These are phyloP conservation scores for Globisporangium parvum DNA, from an alignment of 352 stramenopile genomes.

Conservation along the genomic window DNA sequence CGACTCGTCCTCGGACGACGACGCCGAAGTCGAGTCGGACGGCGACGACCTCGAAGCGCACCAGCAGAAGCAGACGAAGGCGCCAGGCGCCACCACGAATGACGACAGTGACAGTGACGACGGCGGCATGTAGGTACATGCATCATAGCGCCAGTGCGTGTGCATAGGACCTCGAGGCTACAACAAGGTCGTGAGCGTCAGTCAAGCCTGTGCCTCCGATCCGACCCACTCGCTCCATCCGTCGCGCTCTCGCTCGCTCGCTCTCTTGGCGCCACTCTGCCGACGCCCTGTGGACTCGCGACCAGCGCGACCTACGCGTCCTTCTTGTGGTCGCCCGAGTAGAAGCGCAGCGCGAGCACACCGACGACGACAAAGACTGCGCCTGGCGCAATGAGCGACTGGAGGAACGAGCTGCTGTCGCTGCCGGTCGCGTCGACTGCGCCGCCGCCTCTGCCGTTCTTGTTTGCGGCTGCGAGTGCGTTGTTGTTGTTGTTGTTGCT, in stretches of 20 bases:
- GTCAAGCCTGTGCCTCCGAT: not conserved
- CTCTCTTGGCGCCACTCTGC: no score
- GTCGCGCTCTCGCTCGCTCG: not conserved
- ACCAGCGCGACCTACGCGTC: slow-evolving; percentile 24
- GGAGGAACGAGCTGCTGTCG: slow-evolving; percentile 16
- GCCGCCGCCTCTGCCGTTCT: not conserved
- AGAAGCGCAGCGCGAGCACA: slow-evolving; percentile 36
- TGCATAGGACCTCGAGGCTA: no score
- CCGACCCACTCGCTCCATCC: no score
- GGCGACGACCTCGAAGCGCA: slow-evolving; percentile 43
- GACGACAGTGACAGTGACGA: slow-evolving; percentile 36
- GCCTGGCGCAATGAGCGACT: slow-evolving; percentile 42
- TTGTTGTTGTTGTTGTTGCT: slow-evolving; percentile 5
- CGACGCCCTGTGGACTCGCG: no score
- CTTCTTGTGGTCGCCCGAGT: slow-evolving; percentile 74
- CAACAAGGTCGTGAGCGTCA: no score
- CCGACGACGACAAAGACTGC: slow-evolving; percentile 45
- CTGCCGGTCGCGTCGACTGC: not conserved
- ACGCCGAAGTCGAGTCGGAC: slow-evolving; percentile 68
- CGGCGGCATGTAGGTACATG: not conserved
- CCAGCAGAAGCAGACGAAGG: slow-evolving; percentile 24
- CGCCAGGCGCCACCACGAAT: slow-evolving; percentile 24
- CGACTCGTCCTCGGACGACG: slow-evolving; percentile 43
- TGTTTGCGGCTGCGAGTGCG: slow-evolving; percentile 6
- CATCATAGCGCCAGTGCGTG: no score